phyloP scores from a whole-genome alignment of 768 basidiomycete genomes.

The Boletales sp. region DNA sequence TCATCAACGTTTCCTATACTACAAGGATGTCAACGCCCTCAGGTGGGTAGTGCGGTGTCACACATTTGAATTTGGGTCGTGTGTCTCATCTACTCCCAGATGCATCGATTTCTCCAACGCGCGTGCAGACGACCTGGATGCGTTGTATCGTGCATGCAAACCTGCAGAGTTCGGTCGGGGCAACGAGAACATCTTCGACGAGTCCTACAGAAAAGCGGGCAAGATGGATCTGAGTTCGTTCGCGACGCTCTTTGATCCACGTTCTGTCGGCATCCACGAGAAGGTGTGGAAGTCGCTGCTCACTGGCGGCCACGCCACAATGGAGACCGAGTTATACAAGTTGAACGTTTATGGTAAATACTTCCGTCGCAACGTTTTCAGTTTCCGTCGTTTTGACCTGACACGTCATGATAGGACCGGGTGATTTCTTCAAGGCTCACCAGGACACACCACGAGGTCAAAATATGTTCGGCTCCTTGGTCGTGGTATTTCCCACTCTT shows the following conservation, averaged over 20 bases:
- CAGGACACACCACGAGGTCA: conserved; percentile 36
- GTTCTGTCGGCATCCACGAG: conserved; percentile 16
- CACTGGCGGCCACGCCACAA: conserved; percentile 18
- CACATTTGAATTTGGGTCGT: no score
- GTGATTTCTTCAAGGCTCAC: conserved; percentile 9
- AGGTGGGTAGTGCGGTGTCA: no score
- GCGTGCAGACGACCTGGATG: background rate
- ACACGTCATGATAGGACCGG: background rate
- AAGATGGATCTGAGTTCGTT: conserved; percentile 40
- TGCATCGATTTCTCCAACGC: background rate
- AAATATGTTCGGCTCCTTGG: conserved; percentile 50
- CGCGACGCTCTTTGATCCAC: conserved; percentile 28
- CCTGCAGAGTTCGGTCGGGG: conserved; percentile 39
- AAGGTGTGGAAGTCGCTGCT: conserved; percentile 3
- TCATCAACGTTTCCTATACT: background rate
- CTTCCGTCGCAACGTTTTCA: background rate
- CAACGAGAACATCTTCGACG: conserved; percentile 36
- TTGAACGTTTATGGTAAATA: conserved; percentile 46
- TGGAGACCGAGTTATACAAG: conserved; percentile 38
- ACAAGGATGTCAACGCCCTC: no score
- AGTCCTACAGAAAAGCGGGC: conserved; percentile 39
- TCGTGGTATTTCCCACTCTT: conserved; percentile 44
- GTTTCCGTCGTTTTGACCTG: background rate
- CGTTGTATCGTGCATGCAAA: conserved; percentile 33
- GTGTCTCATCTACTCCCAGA: background rate